Evolutionary conservation across 495 filamentous ascomycete genomes (phyloP), one percentile per base, ranked within the genome.

Genomic region (Xeromyces bisporus): DNA sequence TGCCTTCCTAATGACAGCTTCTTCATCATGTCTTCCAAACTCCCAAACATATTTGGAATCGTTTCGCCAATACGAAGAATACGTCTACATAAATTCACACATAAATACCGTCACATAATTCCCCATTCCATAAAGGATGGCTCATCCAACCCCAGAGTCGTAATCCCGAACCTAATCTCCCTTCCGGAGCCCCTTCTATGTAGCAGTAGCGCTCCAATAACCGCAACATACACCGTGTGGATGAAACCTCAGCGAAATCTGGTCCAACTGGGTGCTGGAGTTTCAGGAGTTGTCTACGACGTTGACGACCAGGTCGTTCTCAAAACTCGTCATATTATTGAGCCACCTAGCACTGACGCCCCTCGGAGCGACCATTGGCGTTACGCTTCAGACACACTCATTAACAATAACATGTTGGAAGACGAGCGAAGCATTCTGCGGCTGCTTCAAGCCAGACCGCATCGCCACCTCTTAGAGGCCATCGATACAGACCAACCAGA

Each of bases 171-270:
- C 7, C 26, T 28, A 28, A 28, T 28, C 6, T 6, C 12, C 12
- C 26, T 8, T 8, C 12, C 29, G 29, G 12, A 6, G 29, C 14
- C 7, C 11, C 29, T 13, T 31, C 29, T 16, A 28, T n/a, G n/a
- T n/a, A n/a, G n/a, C n/a, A n/a, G n/a, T n/a, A n/a, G n/a, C n/a
- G n/a, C 26, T 8, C 14, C 26, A 25, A 33, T 23, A 24, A 29
- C 23, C 28, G 27, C 35, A 21, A 32, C 28, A 7, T 39, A 39
- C 29, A 43, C 50, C 35, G 33, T 52, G 40, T 37, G 42, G 36
- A 20, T 44, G 34, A 26, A 47, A 21, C 37, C 38, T 42, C 39
- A 55, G 29, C 35, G 40, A 46, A 33, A 54, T 39, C 18, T 51
- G 42, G 34, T 52, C 32, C 37, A 46, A 43, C 2, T 41, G 21